Percentiles rank a stretch among this genome's conserved stretches.
Conservation (phyloP, 148 eudicot species). For the Vaccinium myrtillus region DNA sequence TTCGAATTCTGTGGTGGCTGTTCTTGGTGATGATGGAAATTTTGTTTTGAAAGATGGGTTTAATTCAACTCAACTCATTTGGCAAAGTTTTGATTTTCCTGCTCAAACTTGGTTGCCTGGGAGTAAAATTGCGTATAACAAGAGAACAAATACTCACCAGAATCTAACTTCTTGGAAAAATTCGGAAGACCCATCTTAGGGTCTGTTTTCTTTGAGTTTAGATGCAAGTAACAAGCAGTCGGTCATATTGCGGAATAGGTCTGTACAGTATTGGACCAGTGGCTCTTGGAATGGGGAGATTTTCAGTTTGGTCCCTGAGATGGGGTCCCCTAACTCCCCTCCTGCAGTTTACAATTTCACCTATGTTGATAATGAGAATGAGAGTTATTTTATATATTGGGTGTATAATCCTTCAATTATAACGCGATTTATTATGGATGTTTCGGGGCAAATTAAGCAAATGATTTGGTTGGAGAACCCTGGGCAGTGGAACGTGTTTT, state of each 20-base stretch:
- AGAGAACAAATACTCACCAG: constrained; percentile 16
- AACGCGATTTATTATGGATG: constrained; percentile 50
- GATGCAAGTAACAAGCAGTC: constrained; percentile 30
- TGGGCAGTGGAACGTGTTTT: constrained; percentile 44
- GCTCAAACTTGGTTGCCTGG: constrained; percentile 54
- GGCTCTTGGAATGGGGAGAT: constrained; percentile 44
- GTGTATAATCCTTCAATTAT: constrained; percentile 24
- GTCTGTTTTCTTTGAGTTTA: constrained; percentile 38
- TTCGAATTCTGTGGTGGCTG: constrained; percentile 26
- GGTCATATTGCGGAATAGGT: constrained; percentile 37
- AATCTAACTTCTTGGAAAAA: constrained; percentile 43
- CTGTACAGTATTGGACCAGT: constrained; percentile 30
- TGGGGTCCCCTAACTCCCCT: constrained; percentile 29
- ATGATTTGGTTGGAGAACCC: constrained; percentile 36
- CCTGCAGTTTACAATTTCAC: constrained; percentile 42
- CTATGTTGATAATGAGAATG: constrained; percentile 41
- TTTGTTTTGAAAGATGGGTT: not conserved
- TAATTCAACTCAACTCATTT: not conserved
- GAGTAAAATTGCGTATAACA: constrained; percentile 34
- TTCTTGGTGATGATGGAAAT: constrained; percentile 34
- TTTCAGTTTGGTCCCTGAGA: constrained; percentile 48
- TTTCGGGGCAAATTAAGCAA: constrained; percentile 44
- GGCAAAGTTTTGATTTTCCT: constrained; percentile 46
- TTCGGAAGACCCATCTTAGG: constrained; percentile 20
- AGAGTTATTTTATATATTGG: constrained; percentile 51